phyloP scores from a whole-genome alignment of 1,284 basidiomycete species.

The Tilletia indica region DNA sequence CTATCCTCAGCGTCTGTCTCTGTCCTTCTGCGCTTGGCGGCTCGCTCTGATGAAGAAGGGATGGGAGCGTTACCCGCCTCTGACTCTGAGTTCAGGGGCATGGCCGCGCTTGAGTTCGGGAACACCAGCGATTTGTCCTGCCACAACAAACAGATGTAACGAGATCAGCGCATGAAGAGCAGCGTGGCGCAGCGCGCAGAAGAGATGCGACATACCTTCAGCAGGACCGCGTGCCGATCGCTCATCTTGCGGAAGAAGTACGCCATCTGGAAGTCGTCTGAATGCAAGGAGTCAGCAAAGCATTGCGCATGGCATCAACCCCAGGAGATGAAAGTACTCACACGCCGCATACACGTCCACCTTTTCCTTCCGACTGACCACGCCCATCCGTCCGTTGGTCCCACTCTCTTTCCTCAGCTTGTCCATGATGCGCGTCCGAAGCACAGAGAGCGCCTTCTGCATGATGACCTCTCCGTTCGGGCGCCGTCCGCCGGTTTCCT shows the following conservation, averaged over 20 bases:
- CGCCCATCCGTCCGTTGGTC: constrained; percentile 24
- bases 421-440: constrained; percentile 42
- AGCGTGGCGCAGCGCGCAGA: background rate
- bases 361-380: constrained; percentile 45
- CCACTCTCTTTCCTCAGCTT: constrained; percentile 52
- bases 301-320: constrained; percentile 22
- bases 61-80: constrained; percentile 14
- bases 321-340: constrained; percentile 19
- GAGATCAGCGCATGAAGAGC: background rate
- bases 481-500: constrained; percentile 20
- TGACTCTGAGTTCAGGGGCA: background rate
- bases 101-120: background rate
- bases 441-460: constrained; percentile 25
- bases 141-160: background rate
- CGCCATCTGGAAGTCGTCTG: constrained; percentile 53
- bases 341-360: constrained; percentile 52
- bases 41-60: constrained; percentile 1
- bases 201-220: constrained; percentile 39
- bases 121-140: constrained; percentile 8
- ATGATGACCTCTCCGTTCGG: constrained; percentile 9
- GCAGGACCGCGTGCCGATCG: constrained; percentile 56
- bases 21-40: background rate
- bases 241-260: constrained; percentile 56
- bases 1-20: background rate
- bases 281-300: background rate